phyloP scores from a whole-genome alignment of 2,329 filamentous ascomycete genomes.

The Penicillium sp. region DNA sequence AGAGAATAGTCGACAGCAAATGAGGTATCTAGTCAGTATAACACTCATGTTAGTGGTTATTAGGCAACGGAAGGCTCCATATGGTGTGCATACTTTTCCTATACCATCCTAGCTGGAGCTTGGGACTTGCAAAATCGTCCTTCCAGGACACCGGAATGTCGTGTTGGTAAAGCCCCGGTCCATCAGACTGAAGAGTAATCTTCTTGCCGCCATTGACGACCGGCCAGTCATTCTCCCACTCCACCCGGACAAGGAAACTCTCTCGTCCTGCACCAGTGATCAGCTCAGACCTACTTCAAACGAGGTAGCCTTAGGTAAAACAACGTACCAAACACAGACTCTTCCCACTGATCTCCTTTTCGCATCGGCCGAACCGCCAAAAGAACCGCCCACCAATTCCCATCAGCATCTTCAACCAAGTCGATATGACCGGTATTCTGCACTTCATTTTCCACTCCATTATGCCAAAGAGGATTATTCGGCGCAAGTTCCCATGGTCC shows the following conservation, averaged over 20 bases:
- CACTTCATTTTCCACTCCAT: slow-evolving; percentile 56
- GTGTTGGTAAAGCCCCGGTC: slow-evolving; percentile 32
- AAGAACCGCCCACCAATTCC: slow-evolving; percentile 58
- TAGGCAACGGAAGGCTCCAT: background rate
- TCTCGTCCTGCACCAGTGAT: slow-evolving; percentile 49
- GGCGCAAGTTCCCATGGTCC: slow-evolving; percentile 69
- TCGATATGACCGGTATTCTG: slow-evolving; percentile 60
- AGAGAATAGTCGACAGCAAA: slow-evolving; percentile 56
- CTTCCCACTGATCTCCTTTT: slow-evolving; percentile 39
- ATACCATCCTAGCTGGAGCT: slow-evolving; percentile 45
- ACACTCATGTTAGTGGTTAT: background rate
- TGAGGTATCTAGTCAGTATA: slow-evolving; percentile 51
- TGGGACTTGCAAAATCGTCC: slow-evolving; percentile 43
- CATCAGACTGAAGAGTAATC: slow-evolving; percentile 44
- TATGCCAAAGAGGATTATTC: slow-evolving; percentile 62
- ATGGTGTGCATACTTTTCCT: slow-evolving; percentile 45
- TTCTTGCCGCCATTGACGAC: slow-evolving; percentile 57
- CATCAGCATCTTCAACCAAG: slow-evolving; percentile 53
- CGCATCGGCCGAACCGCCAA: slow-evolving; percentile 53
- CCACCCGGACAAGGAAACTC: slow-evolving; percentile 57
- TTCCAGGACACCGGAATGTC: slow-evolving; percentile 34
- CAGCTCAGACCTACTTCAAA: background rate
- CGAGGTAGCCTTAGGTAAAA: background rate
- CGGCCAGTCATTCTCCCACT: slow-evolving; percentile 61
- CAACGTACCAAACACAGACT: slow-evolving; percentile 52